Base-by-base conservation (phyloP, 768 basidiomycete genomes). In the Lanmaoa pseudosensibilis region DNA sequence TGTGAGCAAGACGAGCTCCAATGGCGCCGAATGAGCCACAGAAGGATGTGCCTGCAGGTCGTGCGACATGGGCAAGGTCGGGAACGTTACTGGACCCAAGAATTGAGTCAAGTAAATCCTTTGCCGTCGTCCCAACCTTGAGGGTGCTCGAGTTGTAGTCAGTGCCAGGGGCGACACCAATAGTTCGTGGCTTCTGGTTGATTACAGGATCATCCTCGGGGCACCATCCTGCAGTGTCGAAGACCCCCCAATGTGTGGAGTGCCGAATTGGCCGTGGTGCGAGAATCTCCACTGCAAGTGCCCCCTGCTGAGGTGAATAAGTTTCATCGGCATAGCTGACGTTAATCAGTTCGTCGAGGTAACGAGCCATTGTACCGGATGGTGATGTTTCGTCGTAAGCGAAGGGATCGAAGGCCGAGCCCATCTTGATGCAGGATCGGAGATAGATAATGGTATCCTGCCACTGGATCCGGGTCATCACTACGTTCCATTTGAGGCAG, bases 131-230 rank as follows among this genome's bases (percentile, higher is more conserved):
- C 37, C 60, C 54, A 15, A 52, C 23, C 34, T 41, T 50, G 33
- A 41, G 33, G 23, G 46, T 37, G 37, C 19, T 37, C 7, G 10
- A 39, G 32, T 32, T 25, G 44, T 50, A 55, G 47, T 61, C 62
- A 7, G 62, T 46, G 7, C 72, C 70, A 11, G 71, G 71, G 30
- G 72, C 72, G 27, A 71, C 61, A 23, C 70, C 69, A 41, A 67
- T 55, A 34, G 50, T 59, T 23, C 65, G 62, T 3, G 60, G 70
- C 16, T 62, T 69, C 50, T 56, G 62, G 47, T 73, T 70, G 41
- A 72, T 44, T 18, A 72, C 57, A 16, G 72, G 72, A 41, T 72
- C 72, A 43, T 62, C 63, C 43, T 64, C 47, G 2, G 72, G 72
- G 43, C 65, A 71, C 72, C 71, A 72, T 54, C 65, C 65, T 21